A percentile compares a stretch with the other conserved stretches of the same genome.
Evolutionary conservation across 1,139 yeast genomes (phyloP).

Genomic region (Zygosaccharomyces sapae): DNA sequence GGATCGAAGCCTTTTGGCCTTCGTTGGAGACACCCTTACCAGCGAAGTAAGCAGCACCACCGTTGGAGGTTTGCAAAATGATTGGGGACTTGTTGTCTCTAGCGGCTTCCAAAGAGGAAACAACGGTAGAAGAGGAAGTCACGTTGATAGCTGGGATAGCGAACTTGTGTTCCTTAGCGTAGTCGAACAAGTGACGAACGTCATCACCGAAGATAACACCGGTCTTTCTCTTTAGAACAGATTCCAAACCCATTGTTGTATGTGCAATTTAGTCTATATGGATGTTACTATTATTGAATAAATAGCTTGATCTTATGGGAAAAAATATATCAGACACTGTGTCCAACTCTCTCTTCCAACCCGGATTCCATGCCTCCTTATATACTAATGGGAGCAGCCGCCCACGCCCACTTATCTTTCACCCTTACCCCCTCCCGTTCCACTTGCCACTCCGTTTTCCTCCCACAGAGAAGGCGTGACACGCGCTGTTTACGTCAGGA

Average conservation of each 20-base stretch:
- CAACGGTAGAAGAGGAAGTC: conserved; percentile 94
- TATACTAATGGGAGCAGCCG: conserved; percentile 1
- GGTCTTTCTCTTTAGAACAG: conserved; percentile 79
- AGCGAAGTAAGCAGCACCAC: conserved; percentile 99
- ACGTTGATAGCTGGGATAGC: conserved; percentile 99
- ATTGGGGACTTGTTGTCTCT: conserved; percentile 95
- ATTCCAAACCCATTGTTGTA: conserved; percentile 46
- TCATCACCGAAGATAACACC: conserved; percentile 99
- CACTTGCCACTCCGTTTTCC: conserved; percentile 1
- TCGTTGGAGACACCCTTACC: conserved; percentile 97
- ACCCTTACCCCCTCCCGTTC: conserved; percentile 1
- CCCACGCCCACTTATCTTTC: conserved; percentile 2
- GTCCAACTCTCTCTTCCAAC: neutral
- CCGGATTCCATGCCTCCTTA: neutral
- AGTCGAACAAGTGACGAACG: conserved; percentile 85
- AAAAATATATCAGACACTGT: neutral
- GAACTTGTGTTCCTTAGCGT: conserved; percentile 88
- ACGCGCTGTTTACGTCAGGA: neutral
- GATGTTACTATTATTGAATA: neutral
- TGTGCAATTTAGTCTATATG: conserved; percentile 8
- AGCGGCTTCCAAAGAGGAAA: conserved; percentile 97
- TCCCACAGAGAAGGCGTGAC: neutral
- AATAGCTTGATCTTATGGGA: neutral
- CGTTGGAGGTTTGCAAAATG: conserved; percentile 94
- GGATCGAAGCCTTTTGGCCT: conserved; percentile 90